Conservation (phyloP, 1,139 yeast species). For the Geotrichum fermentans region DNA sequence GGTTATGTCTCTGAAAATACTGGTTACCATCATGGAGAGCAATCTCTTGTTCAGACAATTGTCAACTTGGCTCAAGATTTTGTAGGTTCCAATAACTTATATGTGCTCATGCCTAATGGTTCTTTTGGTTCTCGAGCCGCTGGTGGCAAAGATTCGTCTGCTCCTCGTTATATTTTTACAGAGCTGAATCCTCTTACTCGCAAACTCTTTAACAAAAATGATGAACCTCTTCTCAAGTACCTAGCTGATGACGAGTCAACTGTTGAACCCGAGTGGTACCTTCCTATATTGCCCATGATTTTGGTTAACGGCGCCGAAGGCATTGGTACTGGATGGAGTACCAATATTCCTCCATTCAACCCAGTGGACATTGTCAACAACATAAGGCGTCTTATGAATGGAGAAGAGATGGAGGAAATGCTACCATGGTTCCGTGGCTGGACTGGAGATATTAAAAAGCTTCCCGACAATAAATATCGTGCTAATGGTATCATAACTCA, state of each 20-base stretch:
- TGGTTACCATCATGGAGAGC: slow-evolving; percentile 95
- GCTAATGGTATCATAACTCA: slow-evolving; percentile 79
- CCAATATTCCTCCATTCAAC: slow-evolving; percentile 84
- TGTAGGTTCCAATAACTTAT: slow-evolving; percentile 87
- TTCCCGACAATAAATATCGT: slow-evolving; percentile 58
- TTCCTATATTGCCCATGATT: slow-evolving; percentile 88
- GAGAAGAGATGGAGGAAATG: slow-evolving; percentile 68
- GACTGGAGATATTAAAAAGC: slow-evolving; percentile 73
- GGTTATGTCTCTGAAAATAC: slow-evolving; percentile 89
- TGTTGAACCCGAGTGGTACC: slow-evolving; percentile 94
- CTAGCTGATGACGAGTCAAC: slow-evolving; percentile 90
- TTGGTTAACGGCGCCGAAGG: slow-evolving; percentile 96
- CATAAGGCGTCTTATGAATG: slow-evolving; percentile 65
- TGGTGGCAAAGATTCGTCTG: slow-evolving; percentile 99
- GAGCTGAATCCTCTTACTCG: slow-evolving; percentile 73
- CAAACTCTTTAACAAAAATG: slow-evolving; percentile 71
- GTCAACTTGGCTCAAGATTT: slow-evolving; percentile 93
- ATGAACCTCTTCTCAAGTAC: slow-evolving; percentile 72
- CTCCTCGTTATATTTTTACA: slow-evolving; percentile 94
- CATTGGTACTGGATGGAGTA: slow-evolving; percentile 99
- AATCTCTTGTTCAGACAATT: slow-evolving; percentile 80
- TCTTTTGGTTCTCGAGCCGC: slow-evolving; percentile 94
- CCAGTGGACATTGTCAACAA: slow-evolving; percentile 79
- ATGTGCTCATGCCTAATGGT: slow-evolving; percentile 85
- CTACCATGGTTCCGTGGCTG: slow-evolving; percentile 95